Evolutionary conservation across 2,329 filamentous ascomycete species (phyloP), one percentile per base, ranked within the genome.

Genomic region (Ophiostoma australiae): DNA sequence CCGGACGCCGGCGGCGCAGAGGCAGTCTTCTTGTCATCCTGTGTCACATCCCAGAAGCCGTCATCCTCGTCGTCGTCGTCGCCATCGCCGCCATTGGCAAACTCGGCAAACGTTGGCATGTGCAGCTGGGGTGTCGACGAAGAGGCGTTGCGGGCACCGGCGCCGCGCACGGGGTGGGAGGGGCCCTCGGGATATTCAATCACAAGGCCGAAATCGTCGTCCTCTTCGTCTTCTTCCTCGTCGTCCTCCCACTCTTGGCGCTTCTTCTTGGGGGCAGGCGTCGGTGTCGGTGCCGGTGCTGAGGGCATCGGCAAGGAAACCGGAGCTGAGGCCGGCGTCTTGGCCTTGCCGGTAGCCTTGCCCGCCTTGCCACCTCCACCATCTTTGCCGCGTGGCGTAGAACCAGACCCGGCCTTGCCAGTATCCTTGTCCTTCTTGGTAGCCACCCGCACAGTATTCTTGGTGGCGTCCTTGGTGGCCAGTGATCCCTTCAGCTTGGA

Each of bases 151-250:
- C 44, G 4, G 39, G 35, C n/a, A 2, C n/a, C 31, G 31, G 61
- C 7, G 35, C 63, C 35, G 4, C 63, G 63, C 27, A 35, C 58
- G 4, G 27, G 58, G 58, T 65, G 58, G 2, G 58, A 65, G 31
- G 82, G 82, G 41, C 82, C 85, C 66, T 83, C 86, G 0, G 87
- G 87, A 74, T 87, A 88, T 77, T 90, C 88, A 71, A 90, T 82
- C 35, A 84, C 83, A 44, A 89, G 80, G 35, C 84, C 84, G 67
- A 84, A 84, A 69, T 87, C 87, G 33, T 85, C 86, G 63, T 87
- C 85, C 15, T 84, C 82, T 23, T 84, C 83, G 4, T 85, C 85
- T 8, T 85, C 85, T 1, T 84, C 83, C 2, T 74, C 73, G 7
- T 86, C 83, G 2, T 78, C 80, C 5, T 78, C 80, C 23, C 76